Conservation (phyloP, 2,329 filamentous ascomycete genomes). For the Cladosporium halotolerans region DNA sequence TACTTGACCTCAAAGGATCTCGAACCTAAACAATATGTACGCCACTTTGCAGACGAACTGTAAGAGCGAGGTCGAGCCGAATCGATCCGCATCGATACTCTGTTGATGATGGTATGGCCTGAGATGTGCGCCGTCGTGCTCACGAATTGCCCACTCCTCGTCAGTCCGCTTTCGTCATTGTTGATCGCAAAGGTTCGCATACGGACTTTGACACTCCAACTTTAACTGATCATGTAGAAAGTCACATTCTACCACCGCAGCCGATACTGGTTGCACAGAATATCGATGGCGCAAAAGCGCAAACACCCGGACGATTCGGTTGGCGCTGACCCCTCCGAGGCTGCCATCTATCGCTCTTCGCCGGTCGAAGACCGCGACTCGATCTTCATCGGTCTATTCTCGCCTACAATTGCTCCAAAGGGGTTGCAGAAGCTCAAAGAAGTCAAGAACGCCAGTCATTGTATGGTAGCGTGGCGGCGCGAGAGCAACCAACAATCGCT, state of each 20-base stretch:
- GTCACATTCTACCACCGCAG: background rate
- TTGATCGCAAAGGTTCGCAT: background rate
- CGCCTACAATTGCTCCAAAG: slow-evolving; percentile 36
- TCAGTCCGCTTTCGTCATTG: background rate
- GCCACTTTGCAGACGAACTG: background rate
- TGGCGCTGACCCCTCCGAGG: background rate
- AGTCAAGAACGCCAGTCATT: slow-evolving; percentile 43
- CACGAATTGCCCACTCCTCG: background rate
- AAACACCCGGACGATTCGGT: slow-evolving; percentile 16
- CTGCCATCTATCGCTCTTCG: slow-evolving; percentile 37
- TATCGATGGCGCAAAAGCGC: slow-evolving; percentile 26
- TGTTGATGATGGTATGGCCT: background rate
- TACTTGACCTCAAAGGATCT: background rate
- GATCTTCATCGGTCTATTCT: slow-evolving; percentile 46
- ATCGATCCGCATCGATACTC: background rate
- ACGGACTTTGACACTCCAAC: background rate
- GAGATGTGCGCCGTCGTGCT: background rate
- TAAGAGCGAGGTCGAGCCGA: slow-evolving; percentile 9
- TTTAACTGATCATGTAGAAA: background rate
- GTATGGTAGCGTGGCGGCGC: slow-evolving; percentile 46
- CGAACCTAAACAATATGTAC: background rate
- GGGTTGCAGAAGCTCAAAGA: slow-evolving; percentile 40
- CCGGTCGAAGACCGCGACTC: slow-evolving; percentile 47
- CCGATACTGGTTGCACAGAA: background rate
- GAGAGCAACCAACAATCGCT: slow-evolving; percentile 43